phyloP scores from a whole-genome alignment of 1,139 yeast species.

The Geotrichum aggregatum region DNA sequence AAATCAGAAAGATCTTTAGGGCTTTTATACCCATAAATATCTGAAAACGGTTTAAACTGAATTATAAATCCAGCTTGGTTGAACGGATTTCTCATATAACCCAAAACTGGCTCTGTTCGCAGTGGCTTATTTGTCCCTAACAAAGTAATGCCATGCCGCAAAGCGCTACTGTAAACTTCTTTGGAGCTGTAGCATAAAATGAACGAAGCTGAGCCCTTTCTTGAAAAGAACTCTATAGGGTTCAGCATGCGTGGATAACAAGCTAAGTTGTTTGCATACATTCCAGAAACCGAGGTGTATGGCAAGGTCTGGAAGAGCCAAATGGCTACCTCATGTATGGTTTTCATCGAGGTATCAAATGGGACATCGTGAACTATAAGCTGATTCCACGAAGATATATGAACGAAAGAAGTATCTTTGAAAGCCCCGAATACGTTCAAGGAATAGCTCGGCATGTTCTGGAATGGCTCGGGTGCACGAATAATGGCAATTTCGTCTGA shows the following conservation, averaged over 20 bases:
- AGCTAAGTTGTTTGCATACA: constrained; percentile 8
- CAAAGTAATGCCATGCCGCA: constrained; percentile 4
- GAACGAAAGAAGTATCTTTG: not conserved
- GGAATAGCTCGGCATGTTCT: not conserved
- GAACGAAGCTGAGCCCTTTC: constrained; percentile 9
- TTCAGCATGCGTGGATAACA: constrained; percentile 14
- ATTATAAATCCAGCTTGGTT: constrained; percentile 12
- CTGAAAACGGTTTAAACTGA: constrained; percentile 10
- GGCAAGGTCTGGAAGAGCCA: not conserved
- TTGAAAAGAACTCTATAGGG: constrained; percentile 10
- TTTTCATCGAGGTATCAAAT: not conserved
- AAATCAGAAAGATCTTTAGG: no score
- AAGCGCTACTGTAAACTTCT: constrained; percentile 6
- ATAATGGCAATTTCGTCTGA: constrained; percentile 3
- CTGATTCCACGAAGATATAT: constrained; percentile 14
- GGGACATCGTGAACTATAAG: constrained; percentile 16
- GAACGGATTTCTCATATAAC: constrained; percentile 12
- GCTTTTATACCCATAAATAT: no score
- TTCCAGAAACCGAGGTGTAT: constrained; percentile 1
- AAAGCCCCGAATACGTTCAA: not conserved
- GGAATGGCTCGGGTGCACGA: constrained; percentile 5
- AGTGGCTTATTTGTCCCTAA: not conserved
- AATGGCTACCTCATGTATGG: not conserved
- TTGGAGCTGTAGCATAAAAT: constrained; percentile 7
- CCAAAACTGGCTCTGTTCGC: constrained; percentile 14